Percentiles rank a stretch among this genome's conserved stretches.
Conservation (phyloP, 352 stramenopile genomes). For the Pythium diclinum region DNA sequence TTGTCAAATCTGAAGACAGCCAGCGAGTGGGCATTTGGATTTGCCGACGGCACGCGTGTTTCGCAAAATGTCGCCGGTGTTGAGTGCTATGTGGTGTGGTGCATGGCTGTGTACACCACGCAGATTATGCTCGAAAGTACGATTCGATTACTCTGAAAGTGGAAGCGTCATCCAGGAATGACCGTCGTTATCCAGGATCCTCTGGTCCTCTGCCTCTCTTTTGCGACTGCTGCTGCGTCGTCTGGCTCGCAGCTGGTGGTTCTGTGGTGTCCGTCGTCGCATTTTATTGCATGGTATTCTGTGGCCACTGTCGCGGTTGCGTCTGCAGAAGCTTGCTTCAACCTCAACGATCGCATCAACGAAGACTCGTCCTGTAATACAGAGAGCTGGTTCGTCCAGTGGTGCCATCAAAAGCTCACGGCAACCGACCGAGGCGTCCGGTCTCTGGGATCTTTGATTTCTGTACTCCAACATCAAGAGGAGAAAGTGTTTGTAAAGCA, state of each 20-base stretch:
- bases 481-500: background rate
- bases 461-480: background rate
- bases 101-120: background rate
- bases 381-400: slow-evolving; percentile 1
- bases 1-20: no score
- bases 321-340: background rate
- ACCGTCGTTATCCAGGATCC: background rate
- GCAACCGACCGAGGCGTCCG: background rate
- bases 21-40: no score
- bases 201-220: background rate
- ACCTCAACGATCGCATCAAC: background rate
- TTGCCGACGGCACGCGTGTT: background rate
- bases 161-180: background rate
- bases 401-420: slow-evolving; percentile 2
- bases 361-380: background rate
- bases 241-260: background rate
- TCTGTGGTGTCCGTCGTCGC: background rate
- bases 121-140: background rate
- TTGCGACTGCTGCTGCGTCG: background rate
- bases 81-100: background rate
- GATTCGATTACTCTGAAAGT: background rate
- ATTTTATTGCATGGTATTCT: background rate
- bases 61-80: background rate
- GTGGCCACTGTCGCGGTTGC: background rate
- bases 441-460: background rate